phyloP scores from a whole-genome alignment of 148 eudicot species.

The Cornus florida region DNA sequence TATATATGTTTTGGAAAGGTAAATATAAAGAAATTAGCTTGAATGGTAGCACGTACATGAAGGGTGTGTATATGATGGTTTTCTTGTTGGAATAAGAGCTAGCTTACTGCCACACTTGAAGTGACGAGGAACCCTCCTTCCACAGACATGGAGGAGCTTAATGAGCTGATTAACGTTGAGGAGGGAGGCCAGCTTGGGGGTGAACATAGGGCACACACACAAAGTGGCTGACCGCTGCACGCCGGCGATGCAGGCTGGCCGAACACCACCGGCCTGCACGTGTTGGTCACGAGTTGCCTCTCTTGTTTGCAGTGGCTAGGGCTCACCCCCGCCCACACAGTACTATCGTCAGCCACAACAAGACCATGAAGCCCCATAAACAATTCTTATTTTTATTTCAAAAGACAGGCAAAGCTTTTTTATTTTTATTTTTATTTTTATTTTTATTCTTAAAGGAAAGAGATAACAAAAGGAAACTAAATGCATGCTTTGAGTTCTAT shows the following conservation, averaged over 20 bases:
- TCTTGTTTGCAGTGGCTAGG: constrained; percentile 25
- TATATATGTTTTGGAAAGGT: too few species aligned
- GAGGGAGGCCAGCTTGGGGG: constrained; percentile 27
- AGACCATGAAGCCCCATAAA: background rate
- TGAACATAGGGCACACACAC: constrained; percentile 27
- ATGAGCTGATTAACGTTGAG: constrained; percentile 20
- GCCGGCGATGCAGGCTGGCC: constrained; percentile 24
- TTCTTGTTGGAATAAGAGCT: too few species aligned
- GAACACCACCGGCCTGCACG: constrained; percentile 22
- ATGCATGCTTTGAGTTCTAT: too few species aligned
- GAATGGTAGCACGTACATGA: too few species aligned
- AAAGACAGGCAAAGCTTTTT: too few species aligned
- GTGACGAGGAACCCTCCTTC: constrained; percentile 33
- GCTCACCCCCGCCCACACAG: background rate
- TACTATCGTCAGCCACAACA: background rate
- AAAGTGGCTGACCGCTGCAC: constrained; percentile 22
- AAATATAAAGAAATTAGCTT: too few species aligned
- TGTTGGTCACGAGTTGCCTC: constrained; percentile 17
- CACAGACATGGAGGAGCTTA: constrained; percentile 24
- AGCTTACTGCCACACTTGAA: constrained; percentile 43
- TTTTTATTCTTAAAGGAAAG: too few species aligned
- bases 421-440: too few species aligned
- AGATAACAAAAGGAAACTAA: too few species aligned
- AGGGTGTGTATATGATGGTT: too few species aligned
- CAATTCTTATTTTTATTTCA: too few species aligned